These are phyloP conservation scores for Saccharomycopsis fibuligera DNA, from an alignment of 805 yeast genomes.

Conservation along the genomic window DNA sequence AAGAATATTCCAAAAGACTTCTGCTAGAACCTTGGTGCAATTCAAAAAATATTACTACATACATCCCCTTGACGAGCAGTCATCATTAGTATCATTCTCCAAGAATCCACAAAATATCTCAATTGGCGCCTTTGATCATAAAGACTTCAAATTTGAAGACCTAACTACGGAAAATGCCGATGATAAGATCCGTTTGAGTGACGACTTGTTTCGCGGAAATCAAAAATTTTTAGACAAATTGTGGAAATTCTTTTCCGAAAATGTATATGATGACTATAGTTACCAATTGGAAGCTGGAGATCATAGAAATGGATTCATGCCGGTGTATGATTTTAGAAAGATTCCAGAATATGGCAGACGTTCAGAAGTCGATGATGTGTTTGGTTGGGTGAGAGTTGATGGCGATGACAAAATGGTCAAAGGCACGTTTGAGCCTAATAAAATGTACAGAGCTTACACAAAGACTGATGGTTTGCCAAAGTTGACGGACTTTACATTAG, in stretches of 20 bases:
- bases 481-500: constrained; percentile 45
- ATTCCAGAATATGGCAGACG: constrained; percentile 59
- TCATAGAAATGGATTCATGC: constrained; percentile 51
- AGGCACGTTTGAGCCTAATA: constrained; percentile 50
- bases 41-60: constrained; percentile 11
- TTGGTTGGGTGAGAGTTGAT: constrained; percentile 64
- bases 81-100: constrained; percentile 4
- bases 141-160: neutral
- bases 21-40: neutral
- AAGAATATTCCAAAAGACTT: neutral
- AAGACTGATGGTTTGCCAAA: constrained; percentile 41
- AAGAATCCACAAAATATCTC: constrained; percentile 3
- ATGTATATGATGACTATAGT: constrained; percentile 40
- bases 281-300: constrained; percentile 51
- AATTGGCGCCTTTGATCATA: constrained; percentile 1
- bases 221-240: constrained; percentile 24
- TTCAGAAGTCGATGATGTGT: constrained; percentile 64
- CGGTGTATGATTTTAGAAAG: constrained; percentile 63
- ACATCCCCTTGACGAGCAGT: constrained; percentile 7
- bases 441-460: constrained; percentile 48
- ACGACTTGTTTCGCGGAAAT: constrained; percentile 26
- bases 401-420: constrained; percentile 46
- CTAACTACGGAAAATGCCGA: neutral
- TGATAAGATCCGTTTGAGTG: neutral
- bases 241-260: constrained; percentile 24